Conservation (phyloP, 805 yeast genomes). For the Metschnikowia kofuensis region DNA sequence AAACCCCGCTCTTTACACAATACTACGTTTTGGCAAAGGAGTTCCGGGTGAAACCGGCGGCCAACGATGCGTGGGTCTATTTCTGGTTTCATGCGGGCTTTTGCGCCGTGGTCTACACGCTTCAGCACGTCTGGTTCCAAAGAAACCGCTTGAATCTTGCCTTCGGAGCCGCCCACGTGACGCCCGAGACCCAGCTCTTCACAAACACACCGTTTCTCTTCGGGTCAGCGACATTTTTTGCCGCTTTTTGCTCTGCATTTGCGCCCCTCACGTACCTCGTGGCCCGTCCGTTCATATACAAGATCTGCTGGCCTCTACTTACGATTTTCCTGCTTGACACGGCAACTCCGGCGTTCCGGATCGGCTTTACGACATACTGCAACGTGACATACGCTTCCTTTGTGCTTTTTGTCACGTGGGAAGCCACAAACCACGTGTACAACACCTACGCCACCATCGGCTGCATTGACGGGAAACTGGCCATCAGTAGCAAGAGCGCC, state of each 20-base stretch:
- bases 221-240: constrained; percentile 37
- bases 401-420: constrained; percentile 46
- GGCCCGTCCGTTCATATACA: constrained; percentile 44
- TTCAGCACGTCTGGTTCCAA: constrained; percentile 52
- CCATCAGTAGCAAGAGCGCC: constrained; percentile 55
- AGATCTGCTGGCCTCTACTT: constrained; percentile 27
- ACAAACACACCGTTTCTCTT: constrained; percentile 28
- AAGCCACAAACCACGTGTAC: constrained; percentile 53
- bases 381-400: constrained; percentile 32
- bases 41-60: constrained; percentile 34
- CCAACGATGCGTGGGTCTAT: constrained; percentile 46
- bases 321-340: constrained; percentile 35
- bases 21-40: constrained; percentile 38
- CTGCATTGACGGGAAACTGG: constrained; percentile 63
- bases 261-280: constrained; percentile 41
- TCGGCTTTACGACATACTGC: constrained; percentile 20
- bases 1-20: constrained; percentile 21
- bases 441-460: constrained; percentile 70
- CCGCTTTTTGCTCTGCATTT: constrained; percentile 24
- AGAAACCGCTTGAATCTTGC: constrained; percentile 51
- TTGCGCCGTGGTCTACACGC: constrained; percentile 44
- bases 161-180: constrained; percentile 33
- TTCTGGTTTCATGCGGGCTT: constrained; percentile 46
- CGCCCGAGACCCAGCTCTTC: constrained; percentile 36
- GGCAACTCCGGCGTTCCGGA: constrained; percentile 34